These are phyloP conservation scores for Tieghemostelium lacteum DNA, from an alignment of 78 protist species.

Conservation along the genomic window DNA sequence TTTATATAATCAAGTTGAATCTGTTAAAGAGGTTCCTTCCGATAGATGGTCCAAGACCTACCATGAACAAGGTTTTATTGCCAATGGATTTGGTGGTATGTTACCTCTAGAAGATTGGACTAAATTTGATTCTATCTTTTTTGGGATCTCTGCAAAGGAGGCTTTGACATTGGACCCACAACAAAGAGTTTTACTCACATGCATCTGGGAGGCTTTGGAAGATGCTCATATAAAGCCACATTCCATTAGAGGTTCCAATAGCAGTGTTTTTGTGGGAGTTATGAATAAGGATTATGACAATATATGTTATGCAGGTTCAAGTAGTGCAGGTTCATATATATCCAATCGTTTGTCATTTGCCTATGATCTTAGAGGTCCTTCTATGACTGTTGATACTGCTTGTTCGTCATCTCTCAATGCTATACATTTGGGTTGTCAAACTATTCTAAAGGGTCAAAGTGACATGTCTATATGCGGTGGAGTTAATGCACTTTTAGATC, in stretches of 20 bases:
- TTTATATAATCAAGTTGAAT: slow-evolving; percentile 39
- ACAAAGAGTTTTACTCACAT: slow-evolving; percentile 82
- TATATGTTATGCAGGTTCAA: background rate
- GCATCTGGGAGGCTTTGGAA: slow-evolving; percentile 70
- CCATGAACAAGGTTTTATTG: slow-evolving; percentile 34
- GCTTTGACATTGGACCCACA: slow-evolving; percentile 85
- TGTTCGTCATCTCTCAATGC: slow-evolving; percentile 90
- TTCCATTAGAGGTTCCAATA: slow-evolving; percentile 35
- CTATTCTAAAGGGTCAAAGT: slow-evolving; percentile 67
- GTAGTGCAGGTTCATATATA: slow-evolving; percentile 36
- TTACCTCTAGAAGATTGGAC: slow-evolving; percentile 15
- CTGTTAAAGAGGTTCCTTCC: background rate
- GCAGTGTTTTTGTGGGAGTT: slow-evolving; percentile 56
- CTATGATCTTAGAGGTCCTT: slow-evolving; percentile 81
- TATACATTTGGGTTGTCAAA: slow-evolving; percentile 56
- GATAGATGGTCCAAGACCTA: slow-evolving; percentile 34
- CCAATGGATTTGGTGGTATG: slow-evolving; percentile 27
- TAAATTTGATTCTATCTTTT: slow-evolving; percentile 76
- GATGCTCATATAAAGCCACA: slow-evolving; percentile 64
- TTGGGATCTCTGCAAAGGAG: slow-evolving; percentile 75
- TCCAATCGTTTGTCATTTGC: slow-evolving; percentile 88
- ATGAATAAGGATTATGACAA: slow-evolving; percentile 12
- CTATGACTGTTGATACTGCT: slow-evolving; percentile 88
- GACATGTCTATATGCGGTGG: slow-evolving; percentile 87
- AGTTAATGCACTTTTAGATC: slow-evolving; percentile 71